Evolutionary conservation across 192 early-diverging fungal species (phyloP).

Genomic region (Pilobolus umbonatus): DNA sequence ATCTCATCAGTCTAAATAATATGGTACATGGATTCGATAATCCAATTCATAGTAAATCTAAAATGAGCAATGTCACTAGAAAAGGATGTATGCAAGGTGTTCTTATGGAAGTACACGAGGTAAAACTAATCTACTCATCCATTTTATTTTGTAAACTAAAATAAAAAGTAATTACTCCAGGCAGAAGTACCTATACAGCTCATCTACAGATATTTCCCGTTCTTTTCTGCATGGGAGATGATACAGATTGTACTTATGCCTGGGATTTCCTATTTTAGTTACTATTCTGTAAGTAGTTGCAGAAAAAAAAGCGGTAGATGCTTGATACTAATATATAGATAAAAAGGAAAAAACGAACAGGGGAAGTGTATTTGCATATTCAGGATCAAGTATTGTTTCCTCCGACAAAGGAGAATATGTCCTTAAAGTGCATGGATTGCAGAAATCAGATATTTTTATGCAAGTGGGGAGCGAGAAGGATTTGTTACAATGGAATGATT

Average conservation of each 20-base stretch:
- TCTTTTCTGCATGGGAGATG: conserved; percentile 46
- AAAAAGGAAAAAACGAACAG: conserved; percentile 7
- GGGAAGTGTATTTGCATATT: conserved; percentile 1
- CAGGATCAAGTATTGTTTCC: conserved; percentile 1
- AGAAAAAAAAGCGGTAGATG: neutral
- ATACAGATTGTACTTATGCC: conserved; percentile 42
- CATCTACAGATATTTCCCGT: conserved; percentile 36
- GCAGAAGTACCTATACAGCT: conserved; percentile 40
- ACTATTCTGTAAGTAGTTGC: conserved; percentile 30
- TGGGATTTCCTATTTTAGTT: conserved; percentile 34
- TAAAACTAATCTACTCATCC: neutral
- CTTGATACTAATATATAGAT: neutral
- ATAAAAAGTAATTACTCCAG: conserved; percentile 14
- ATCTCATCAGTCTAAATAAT: conserved; percentile 19
- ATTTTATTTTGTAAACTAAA: neutral
- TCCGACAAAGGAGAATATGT: neutral
- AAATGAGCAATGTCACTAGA: neutral
- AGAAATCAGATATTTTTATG: neutral
- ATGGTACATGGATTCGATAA: conserved; percentile 7
- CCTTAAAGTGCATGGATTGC: neutral
- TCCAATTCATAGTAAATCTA: no score
- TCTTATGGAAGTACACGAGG: conserved; percentile 14
- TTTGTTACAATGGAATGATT: neutral
- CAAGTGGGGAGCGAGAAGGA: conserved; percentile 6
- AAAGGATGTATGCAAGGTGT: conserved; percentile 11